Percentiles rank a stretch among this genome's conserved stretches.
Evolutionary conservation across 75 land plant species (phyloP).

Genomic region (Sequoia sempervirens): DNA sequence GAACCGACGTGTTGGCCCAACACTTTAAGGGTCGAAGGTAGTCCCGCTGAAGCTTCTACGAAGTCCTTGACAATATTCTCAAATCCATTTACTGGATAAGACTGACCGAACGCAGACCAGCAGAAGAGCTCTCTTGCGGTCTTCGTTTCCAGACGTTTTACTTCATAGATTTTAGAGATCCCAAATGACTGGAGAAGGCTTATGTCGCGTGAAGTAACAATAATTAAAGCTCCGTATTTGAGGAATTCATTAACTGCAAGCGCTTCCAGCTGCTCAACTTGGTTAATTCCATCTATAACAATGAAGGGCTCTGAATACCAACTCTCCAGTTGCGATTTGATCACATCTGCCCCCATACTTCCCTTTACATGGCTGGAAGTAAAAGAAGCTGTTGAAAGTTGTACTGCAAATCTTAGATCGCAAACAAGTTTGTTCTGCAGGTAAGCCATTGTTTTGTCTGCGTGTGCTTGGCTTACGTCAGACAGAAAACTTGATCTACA

Average conservation of each 20-base stretch:
- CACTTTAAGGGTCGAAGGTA: neutral
- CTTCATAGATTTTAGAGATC: too few species aligned
- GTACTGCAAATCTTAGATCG: too few species aligned
- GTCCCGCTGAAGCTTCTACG: neutral
- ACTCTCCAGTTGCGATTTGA: too few species aligned
- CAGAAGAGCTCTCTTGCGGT: neutral
- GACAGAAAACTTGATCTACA: neutral
- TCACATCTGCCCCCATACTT: too few species aligned
- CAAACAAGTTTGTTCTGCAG: neutral
- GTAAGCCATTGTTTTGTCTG: neutral
- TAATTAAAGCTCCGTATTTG: too few species aligned
- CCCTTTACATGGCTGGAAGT: too few species aligned
- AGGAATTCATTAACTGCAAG: too few species aligned
- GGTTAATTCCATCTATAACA: too few species aligned
- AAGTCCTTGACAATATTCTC: neutral
- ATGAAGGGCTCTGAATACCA: too few species aligned
- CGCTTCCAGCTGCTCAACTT: neutral
- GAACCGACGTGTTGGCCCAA: neutral
- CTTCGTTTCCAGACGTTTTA: neutral
- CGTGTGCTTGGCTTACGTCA: neutral
- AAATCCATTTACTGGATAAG: neutral
- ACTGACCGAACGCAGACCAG: neutral
- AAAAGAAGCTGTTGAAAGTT: too few species aligned
- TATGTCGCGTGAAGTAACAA: too few species aligned
- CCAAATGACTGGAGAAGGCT: too few species aligned